These are phyloP conservation scores for Termitomyces sp. DNA, from an alignment of 768 basidiomycete genomes.

Conservation along the genomic window DNA sequence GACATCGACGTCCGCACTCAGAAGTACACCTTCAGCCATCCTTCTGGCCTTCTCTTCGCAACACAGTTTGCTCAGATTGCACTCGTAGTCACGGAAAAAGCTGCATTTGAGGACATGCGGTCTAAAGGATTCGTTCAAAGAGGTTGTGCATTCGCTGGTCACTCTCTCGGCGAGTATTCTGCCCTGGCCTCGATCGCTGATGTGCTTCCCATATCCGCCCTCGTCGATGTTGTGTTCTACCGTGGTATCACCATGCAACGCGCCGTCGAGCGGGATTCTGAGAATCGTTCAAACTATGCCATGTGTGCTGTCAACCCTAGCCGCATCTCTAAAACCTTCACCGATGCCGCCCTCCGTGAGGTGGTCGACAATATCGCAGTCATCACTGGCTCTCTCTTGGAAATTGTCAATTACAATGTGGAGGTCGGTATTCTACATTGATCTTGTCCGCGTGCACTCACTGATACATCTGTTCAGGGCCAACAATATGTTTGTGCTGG, in stretches of 20 bases:
- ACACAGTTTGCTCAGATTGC: constrained; percentile 99
- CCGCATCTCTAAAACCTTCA: constrained; percentile 91
- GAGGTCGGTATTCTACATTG: constrained; percentile 46
- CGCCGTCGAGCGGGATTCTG: constrained; percentile 91
- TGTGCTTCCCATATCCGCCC: constrained; percentile 88
- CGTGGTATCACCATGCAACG: constrained; percentile 99
- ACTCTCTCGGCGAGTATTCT: constrained; percentile 98
- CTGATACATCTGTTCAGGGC: constrained; percentile 46
- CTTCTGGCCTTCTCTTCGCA: constrained; percentile 90
- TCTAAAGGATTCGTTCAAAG: constrained; percentile 92
- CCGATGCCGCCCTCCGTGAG: constrained; percentile 92
- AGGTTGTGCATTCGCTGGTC: constrained; percentile 92
- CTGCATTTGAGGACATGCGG: constrained; percentile 98
- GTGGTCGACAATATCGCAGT: constrained; percentile 89
- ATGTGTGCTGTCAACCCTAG: constrained; percentile 99
- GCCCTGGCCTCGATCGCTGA: constrained; percentile 97
- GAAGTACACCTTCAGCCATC: constrained; percentile 98
- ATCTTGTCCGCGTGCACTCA: constrained; percentile 1
- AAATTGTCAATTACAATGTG: constrained; percentile 97
- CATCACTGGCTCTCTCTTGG: constrained; percentile 75
- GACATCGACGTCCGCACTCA: constrained; percentile 95
- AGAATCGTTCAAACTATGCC: constrained; percentile 93
- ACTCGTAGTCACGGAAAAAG: constrained; percentile 96
- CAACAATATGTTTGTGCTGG: constrained; percentile 99
- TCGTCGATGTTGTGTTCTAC: constrained; percentile 99